Evolutionary conservation across 2,329 filamentous ascomycete genomes (phyloP).

Genomic region (Bipolaris victoriae): DNA sequence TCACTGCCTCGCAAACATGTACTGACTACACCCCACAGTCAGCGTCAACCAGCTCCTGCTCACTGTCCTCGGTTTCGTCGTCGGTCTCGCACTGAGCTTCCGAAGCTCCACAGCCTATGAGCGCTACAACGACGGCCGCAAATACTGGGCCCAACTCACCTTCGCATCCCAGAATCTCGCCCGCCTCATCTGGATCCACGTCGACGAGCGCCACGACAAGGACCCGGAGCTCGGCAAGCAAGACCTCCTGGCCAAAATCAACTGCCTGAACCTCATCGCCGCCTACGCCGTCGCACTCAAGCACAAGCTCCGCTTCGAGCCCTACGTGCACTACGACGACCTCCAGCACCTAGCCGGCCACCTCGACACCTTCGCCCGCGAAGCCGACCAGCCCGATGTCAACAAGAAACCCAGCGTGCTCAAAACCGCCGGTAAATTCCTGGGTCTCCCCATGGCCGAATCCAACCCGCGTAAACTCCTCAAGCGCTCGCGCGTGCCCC

Average conservation of each 20-base stretch:
- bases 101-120: conserved; percentile 79
- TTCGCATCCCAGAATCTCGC: conserved; percentile 63
- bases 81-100: conserved; percentile 76
- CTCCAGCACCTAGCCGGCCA: conserved; percentile 71
- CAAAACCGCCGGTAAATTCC: conserved; percentile 71
- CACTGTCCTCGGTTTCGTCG: conserved; percentile 80
- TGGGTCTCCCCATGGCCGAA: conserved; percentile 75
- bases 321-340: conserved; percentile 76
- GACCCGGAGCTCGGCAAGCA: conserved; percentile 62
- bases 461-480: conserved; percentile 78
- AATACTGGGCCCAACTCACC: conserved; percentile 65
- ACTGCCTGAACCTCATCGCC: conserved; percentile 72
- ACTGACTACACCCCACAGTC: conserved; percentile 42
- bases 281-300: conserved; percentile 80
- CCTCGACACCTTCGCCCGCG: conserved; percentile 74
- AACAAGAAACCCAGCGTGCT: conserved; percentile 44
- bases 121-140: conserved; percentile 65
- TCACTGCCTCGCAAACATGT: not conserved
- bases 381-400: conserved; percentile 46
- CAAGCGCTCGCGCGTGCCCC: conserved; percentile 71
- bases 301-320: conserved; percentile 84
- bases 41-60: conserved; percentile 70
- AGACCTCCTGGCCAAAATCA: conserved; percentile 70
- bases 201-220: conserved; percentile 61
- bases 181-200: conserved; percentile 87